Conservation (phyloP, 1,284 basidiomycete species). For the Apiotrichum brassicae region DNA sequence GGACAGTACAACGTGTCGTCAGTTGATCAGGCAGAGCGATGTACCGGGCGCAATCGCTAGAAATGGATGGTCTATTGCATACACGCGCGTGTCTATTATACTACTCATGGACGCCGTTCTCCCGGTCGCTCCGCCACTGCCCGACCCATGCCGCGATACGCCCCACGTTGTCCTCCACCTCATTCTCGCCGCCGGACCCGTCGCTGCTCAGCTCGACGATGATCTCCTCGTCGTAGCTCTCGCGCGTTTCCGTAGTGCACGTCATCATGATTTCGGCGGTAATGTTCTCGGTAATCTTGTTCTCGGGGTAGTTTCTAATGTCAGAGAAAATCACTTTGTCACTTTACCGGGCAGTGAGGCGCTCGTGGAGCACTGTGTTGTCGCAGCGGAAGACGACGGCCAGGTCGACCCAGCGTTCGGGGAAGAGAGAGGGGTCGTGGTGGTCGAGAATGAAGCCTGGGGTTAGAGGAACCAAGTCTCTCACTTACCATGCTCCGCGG, state of each 20-base stretch:
- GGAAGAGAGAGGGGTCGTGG: constrained; percentile 93
- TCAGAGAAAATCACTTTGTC: constrained; percentile 31
- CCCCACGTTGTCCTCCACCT: constrained; percentile 79
- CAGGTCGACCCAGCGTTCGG: constrained; percentile 95
- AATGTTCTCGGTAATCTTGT: constrained; percentile 98
- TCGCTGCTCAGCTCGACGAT: constrained; percentile 82
- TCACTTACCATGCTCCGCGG: constrained; percentile 37
- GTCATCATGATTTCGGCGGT: constrained; percentile 97
- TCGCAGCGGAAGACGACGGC: constrained; percentile 88
- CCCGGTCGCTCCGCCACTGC: constrained; percentile 61
- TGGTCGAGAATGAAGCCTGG: constrained; percentile 89
- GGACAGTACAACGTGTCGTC: no score
- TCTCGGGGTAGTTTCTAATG: constrained; percentile 58
- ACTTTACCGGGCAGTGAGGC: constrained; percentile 90
- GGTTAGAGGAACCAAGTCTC: constrained; percentile 2
- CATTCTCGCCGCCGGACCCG: constrained; percentile 54
- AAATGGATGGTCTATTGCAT: neutral
- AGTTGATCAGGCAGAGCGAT: no score
- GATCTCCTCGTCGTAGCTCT: constrained; percentile 76
- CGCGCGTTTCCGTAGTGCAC: constrained; percentile 78
- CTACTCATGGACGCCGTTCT: constrained; percentile 28
- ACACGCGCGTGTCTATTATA: neutral
- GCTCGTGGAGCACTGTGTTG: constrained; percentile 82
- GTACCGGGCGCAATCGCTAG: no score
- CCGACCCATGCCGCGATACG: constrained; percentile 80